Evolutionary conservation across 177 flowering plant genomes (phyloP).

Genomic region (Vitis hybrid): DNA sequence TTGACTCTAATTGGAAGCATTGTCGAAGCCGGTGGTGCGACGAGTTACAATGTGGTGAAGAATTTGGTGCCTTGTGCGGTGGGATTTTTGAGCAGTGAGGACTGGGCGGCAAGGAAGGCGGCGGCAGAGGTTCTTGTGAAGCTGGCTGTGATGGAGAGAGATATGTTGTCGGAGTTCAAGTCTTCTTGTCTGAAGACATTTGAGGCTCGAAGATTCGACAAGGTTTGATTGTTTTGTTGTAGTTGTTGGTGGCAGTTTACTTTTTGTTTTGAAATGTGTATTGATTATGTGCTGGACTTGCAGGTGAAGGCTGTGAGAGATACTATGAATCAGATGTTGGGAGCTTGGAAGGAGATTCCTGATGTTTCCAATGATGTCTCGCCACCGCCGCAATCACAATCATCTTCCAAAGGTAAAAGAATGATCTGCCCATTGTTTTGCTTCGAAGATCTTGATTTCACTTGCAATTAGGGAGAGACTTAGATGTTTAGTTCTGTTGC

Average conservation of each 20-base stretch:
- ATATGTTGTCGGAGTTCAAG: conserved; percentile 56
- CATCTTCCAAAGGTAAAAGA: conserved; percentile 57
- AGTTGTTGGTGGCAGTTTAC: neutral
- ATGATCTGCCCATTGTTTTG: neutral
- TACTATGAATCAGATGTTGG: conserved; percentile 75
- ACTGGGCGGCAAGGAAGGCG: conserved; percentile 87
- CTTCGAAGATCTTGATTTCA: neutral
- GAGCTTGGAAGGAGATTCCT: conserved; percentile 88
- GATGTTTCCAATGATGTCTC: conserved; percentile 51
- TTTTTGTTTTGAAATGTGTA: conserved; percentile 1
- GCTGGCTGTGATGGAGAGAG: conserved; percentile 64
- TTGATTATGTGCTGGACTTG: neutral
- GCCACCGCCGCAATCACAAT: conserved; percentile 45
- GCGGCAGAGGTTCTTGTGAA: conserved; percentile 65
- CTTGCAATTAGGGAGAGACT: neutral
- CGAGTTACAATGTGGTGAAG: conserved; percentile 30
- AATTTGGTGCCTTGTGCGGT: conserved; percentile 54
- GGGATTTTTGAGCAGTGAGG: conserved; percentile 67
- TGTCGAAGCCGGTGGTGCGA: conserved; percentile 45
- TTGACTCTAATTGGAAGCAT: conserved; percentile 61
- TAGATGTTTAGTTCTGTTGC: neutral
- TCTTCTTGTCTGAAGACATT: conserved; percentile 48
- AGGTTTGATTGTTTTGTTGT: conserved; percentile 38
- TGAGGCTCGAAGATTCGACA: conserved; percentile 72
- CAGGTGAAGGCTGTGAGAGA: conserved; percentile 90